These are phyloP conservation scores for Fusarium domesticum DNA, from an alignment of 2,329 filamentous ascomycete species.

Conservation along the genomic window DNA sequence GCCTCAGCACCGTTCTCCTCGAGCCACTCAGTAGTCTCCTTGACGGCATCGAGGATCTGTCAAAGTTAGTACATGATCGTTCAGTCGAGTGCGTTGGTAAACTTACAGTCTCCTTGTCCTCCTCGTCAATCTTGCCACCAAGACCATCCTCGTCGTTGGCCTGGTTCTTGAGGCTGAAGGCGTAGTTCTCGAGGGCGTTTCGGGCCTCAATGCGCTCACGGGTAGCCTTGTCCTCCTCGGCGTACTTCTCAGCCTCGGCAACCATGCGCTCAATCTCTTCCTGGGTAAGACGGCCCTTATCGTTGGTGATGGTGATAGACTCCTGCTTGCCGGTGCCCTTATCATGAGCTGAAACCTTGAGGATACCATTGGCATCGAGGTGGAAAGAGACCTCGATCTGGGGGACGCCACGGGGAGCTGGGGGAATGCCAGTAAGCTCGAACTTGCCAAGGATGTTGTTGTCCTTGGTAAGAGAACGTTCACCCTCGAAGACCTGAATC, in stretches of 20 bases:
- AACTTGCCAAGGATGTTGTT: slow-evolving; percentile 99
- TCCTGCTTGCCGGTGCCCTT: slow-evolving; percentile 98
- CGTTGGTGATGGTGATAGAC: slow-evolving; percentile 98
- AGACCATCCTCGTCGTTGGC: slow-evolving; percentile 95
- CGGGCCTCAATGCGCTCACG: slow-evolving; percentile 95
- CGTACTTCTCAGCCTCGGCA: slow-evolving; percentile 95
- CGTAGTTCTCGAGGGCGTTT: slow-evolving; percentile 98
- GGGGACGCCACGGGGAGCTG: slow-evolving; percentile 91
- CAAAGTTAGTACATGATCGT: slow-evolving; percentile 36
- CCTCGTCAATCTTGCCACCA: slow-evolving; percentile 96
- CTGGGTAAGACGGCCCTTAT: slow-evolving; percentile 93
- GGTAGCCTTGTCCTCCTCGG: slow-evolving; percentile 98
- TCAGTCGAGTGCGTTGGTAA: slow-evolving; percentile 7
- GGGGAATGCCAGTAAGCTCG: slow-evolving; percentile 92
- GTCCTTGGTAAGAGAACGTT: slow-evolving; percentile 90
- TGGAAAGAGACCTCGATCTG: slow-evolving; percentile 99
- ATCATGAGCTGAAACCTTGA: slow-evolving; percentile 92
- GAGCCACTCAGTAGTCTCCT: slow-evolving; percentile 96
- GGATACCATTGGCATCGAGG: slow-evolving; percentile 96
- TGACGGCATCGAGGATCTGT: slow-evolving; percentile 86
- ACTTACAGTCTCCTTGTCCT: slow-evolving; percentile 92
- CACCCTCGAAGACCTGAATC: slow-evolving; percentile 94
- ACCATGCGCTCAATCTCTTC: slow-evolving; percentile 99
- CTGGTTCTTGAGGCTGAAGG: slow-evolving; percentile 99
- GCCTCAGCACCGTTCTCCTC: slow-evolving; percentile 89